Percentiles rank a stretch among this genome's conserved stretches.
Evolutionary conservation across 345 rosid species (phyloP).

Genomic region (Lepidium sativum): DNA sequence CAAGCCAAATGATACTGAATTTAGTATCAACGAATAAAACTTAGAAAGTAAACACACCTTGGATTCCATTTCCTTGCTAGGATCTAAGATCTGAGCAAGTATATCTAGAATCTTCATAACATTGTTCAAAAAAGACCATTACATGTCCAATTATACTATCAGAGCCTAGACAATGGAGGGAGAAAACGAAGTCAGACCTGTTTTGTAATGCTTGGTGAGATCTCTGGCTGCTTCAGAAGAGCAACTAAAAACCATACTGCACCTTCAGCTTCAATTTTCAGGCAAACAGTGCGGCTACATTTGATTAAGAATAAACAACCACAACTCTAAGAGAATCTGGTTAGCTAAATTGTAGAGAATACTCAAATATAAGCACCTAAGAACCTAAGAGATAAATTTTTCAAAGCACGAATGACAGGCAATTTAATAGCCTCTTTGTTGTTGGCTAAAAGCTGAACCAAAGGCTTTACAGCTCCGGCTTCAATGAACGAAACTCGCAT

Average conservation of each 20-base stretch:
- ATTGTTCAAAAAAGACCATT: conserved; percentile 14
- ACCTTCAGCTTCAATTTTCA: conserved; percentile 66
- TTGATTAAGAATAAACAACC: not conserved
- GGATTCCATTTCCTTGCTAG: conserved; percentile 64
- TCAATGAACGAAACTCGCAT: conserved; percentile 77
- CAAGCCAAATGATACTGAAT: conserved; percentile 2
- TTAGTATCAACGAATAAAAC: conserved; percentile 3
- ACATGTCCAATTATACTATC: not conserved
- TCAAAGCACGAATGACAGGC: conserved; percentile 53
- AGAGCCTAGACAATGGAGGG: not conserved
- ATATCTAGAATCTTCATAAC: conserved; percentile 57
- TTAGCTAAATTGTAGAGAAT: not conserved
- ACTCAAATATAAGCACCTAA: conserved; percentile 40
- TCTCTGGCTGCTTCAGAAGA: conserved; percentile 41
- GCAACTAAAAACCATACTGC: conserved; percentile 42
- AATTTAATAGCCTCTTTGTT: conserved; percentile 37
- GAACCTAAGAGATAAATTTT: conserved; percentile 58
- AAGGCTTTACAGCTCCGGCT: conserved; percentile 71
- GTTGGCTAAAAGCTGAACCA: conserved; percentile 61
- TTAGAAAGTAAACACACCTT: conserved; percentile 43
- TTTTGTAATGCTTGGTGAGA: conserved; percentile 40
- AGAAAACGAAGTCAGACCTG: conserved; percentile 37
- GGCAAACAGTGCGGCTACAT: conserved; percentile 59
- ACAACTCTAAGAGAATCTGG: not conserved
- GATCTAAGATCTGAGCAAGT: conserved; percentile 64